Evolutionary conservation across 1,284 basidiomycete species (phyloP).

Genomic region (Naganishia sp.): DNA sequence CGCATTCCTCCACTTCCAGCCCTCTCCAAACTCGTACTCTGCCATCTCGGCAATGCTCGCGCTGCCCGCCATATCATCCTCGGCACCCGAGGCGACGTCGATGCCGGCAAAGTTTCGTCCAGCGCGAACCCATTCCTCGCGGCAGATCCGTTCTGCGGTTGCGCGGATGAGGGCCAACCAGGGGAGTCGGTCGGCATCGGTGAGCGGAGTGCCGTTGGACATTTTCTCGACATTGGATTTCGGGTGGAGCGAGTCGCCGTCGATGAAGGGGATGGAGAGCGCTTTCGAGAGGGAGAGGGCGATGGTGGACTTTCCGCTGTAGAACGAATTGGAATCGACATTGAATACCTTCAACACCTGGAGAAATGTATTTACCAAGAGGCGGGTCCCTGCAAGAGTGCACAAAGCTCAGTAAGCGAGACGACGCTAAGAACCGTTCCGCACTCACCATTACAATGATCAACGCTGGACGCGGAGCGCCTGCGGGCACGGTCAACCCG

Average conservation of each 20-base stretch:
- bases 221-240: slow-evolving; percentile 83
- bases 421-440: too few species aligned
- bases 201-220: slow-evolving; percentile 73
- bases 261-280: slow-evolving; percentile 73
- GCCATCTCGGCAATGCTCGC: slow-evolving; percentile 28
- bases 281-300: slow-evolving; percentile 65
- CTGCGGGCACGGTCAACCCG: slow-evolving; percentile 43
- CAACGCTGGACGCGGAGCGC: slow-evolving; percentile 46
- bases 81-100: slow-evolving; percentile 6
- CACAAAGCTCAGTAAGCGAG: background rate
- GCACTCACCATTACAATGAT: slow-evolving; percentile 53
- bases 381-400: slow-evolving; percentile 28
- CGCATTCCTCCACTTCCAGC: slow-evolving; percentile 35
- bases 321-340: background rate
- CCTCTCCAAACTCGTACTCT: slow-evolving; percentile 33
- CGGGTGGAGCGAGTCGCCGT: slow-evolving; percentile 89
- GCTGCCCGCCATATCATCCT: slow-evolving; percentile 6
- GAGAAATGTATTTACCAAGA: slow-evolving; percentile 42
- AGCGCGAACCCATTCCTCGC: slow-evolving; percentile 52
- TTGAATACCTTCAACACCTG: background rate
- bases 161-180: slow-evolving; percentile 77
- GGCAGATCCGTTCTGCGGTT: slow-evolving; percentile 62
- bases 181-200: slow-evolving; percentile 78
- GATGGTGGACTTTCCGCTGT: slow-evolving; percentile 83
- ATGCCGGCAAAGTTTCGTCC: slow-evolving; percentile 18